Evolutionary conservation across 352 stramenopile genomes (phyloP), one percentile per base, ranked within the genome.

Genomic region (Phytophthora agathidicida): DNA sequence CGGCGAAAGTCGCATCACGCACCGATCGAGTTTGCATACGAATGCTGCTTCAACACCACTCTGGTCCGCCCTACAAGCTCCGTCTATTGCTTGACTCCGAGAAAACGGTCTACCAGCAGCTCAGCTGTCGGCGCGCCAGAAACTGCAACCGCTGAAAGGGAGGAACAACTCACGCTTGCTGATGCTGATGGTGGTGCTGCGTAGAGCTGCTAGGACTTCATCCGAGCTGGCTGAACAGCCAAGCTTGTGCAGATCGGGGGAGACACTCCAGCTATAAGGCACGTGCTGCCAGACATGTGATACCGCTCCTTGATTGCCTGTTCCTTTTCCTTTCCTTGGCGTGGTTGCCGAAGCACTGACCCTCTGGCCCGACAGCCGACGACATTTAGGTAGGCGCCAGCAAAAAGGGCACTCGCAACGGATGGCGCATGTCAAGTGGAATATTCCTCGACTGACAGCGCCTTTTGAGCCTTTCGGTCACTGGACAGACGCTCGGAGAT

Each of bases 401-500:
- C 39, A 67, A 71, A 71, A 57, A 68, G 55, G 61, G 42, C 60
- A 26, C 19, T 5, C 38, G 51, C 51, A 68, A 75, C 60, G 53
- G 60, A 64, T 75, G 60, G 68, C 65, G 61, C 45, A 65, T 58
- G 62, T 75, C 57, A 75, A 75, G 67, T 75, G 62, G 61, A 75
- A 75, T 69, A 60, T 75, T 75, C 51, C 50, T 27, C 30, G 42
- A 47, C 30, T 48, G 14, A 38, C 46, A 60, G 61, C 55, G 61
- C 44, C 66, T 65, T 41, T 67, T 54, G 46, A 58, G 45, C 24
- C 39, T 37, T 60, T 73, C 41, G 42, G 36, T 28, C 32, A 62
- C 38, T 51, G 47, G 44, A 53, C 51, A 64, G 41, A 46, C 48
- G 65, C 28, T 32, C 41, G 37, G 41, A 37, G 33, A 20, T 43